Conservation (phyloP, 2,329 filamentous ascomycete genomes). For the Coniella vitis region DNA sequence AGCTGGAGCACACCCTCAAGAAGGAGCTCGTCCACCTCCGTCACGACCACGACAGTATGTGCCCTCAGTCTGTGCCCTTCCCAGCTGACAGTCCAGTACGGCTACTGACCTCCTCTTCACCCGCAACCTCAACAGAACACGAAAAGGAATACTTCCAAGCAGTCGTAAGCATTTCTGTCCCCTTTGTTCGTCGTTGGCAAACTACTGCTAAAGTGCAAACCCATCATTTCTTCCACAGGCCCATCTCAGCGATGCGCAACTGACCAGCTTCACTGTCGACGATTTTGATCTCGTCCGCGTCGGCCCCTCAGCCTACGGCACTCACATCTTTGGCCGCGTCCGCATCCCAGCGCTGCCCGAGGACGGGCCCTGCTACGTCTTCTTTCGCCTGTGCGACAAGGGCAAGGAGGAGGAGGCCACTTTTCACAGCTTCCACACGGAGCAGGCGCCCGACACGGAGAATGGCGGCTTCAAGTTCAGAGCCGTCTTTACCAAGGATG, state of each 20-base stretch:
- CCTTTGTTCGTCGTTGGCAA: neutral
- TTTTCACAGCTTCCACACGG: constrained; percentile 42
- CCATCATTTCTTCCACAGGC: constrained; percentile 12
- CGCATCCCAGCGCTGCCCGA: constrained; percentile 35
- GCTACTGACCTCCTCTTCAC: neutral
- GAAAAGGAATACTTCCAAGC: constrained; percentile 50
- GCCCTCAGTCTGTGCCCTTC: neutral
- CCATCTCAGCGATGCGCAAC: constrained; percentile 31
- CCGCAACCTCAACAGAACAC: constrained; percentile 33
- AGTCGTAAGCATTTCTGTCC: constrained; percentile 25
- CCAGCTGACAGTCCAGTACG: constrained; percentile 6
- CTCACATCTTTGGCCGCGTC: constrained; percentile 43
- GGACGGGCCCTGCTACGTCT: constrained; percentile 34
- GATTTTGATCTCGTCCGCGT: constrained; percentile 39
- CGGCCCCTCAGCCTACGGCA: constrained; percentile 39
- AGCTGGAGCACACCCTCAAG: constrained; percentile 45
- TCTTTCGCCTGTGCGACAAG: constrained; percentile 41
- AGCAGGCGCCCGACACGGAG: constrained; percentile 33
- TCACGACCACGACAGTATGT: constrained; percentile 37
- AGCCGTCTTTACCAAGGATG: constrained; percentile 40
- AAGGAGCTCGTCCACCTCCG: constrained; percentile 42
- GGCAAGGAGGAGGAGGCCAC: constrained; percentile 31
- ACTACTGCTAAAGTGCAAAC: neutral
- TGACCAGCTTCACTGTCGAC: constrained; percentile 29
- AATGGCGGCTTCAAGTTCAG: constrained; percentile 37